These are phyloP conservation scores for Zopfochytrium polystomum DNA, from an alignment of 371 early-diverging fungal species.

Conservation along the genomic window DNA sequence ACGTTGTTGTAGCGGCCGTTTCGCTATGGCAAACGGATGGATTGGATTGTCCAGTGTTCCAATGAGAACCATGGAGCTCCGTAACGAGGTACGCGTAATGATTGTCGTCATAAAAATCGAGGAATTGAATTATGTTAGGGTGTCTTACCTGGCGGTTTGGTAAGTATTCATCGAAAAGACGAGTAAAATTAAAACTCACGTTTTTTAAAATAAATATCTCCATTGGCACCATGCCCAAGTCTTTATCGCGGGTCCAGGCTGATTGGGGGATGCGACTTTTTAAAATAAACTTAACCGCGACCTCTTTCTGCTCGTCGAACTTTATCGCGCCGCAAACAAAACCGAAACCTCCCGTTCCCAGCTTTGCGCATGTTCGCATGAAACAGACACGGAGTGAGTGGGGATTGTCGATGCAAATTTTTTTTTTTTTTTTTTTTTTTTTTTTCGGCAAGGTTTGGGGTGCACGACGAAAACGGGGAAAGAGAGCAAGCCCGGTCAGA, in stretches of 20 bases:
- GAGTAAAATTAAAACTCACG: conserved; percentile 25
- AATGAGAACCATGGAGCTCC: conserved; percentile 76
- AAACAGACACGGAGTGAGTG: too few species aligned
- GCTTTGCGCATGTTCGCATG: too few species aligned
- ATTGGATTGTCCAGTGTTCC: conserved; percentile 32
- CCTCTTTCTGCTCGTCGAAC: conserved; percentile 45
- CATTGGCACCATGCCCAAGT: conserved; percentile 65
- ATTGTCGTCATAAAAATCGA: conserved; percentile 68
- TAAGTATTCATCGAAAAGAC: not conserved
- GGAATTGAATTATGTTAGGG: conserved; percentile 62
- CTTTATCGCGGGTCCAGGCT: conserved; percentile 56
- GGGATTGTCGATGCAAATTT: too few species aligned
- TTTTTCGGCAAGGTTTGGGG: too few species aligned
- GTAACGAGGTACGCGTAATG: conserved; percentile 69
- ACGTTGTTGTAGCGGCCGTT: too few species aligned
- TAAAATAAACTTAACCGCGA: conserved; percentile 80
- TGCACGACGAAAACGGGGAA: too few species aligned
- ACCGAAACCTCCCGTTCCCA: conserved; percentile 81
- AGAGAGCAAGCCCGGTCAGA: too few species aligned
- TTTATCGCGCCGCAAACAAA: conserved; percentile 66
- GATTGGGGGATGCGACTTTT: conserved; percentile 61
- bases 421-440: too few species aligned
- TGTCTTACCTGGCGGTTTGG: conserved; percentile 46
- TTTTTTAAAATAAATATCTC: conserved; percentile 71
- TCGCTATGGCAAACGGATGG: not conserved